phyloP scores from a whole-genome alignment of 805 yeast species.

The Metschnikowia arizonensis region DNA sequence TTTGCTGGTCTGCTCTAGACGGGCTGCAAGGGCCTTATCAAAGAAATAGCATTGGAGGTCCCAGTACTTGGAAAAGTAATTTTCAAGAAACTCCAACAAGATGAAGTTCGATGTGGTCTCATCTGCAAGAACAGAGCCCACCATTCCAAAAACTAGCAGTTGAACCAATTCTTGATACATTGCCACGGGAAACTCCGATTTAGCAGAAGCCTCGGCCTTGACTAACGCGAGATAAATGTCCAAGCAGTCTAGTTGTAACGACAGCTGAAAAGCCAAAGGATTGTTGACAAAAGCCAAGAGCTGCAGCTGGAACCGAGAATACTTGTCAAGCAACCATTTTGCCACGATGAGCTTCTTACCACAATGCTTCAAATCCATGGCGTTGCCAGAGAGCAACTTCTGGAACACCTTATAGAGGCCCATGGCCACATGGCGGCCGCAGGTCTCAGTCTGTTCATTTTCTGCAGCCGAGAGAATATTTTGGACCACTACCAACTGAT shows the following conservation, averaged over 20 bases:
- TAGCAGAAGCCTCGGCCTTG: constrained; percentile 49
- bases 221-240: constrained; percentile 55
- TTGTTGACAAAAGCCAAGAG: constrained; percentile 41
- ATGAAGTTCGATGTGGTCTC: constrained; percentile 47
- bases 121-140: constrained; percentile 42
- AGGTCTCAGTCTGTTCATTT: constrained; percentile 25
- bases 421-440: constrained; percentile 40
- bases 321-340: constrained; percentile 60
- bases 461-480: constrained; percentile 13
- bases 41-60: constrained; percentile 79
- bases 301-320: constrained; percentile 48
- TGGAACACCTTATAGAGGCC: constrained; percentile 48
- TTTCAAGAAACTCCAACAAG: constrained; percentile 52
- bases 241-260: constrained; percentile 50
- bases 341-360: constrained; percentile 49
- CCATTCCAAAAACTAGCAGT: constrained; percentile 24
- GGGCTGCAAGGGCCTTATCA: constrained; percentile 30
- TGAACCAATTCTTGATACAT: constrained; percentile 43
- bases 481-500: constrained; percentile 29
- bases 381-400: constrained; percentile 40
- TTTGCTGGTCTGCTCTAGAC: constrained; percentile 3
- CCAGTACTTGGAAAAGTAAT: constrained; percentile 50
- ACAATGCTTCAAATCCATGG: constrained; percentile 28
- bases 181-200: constrained; percentile 59
- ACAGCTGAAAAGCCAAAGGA: constrained; percentile 41